Percentiles rank a stretch among this genome's conserved stretches.
phyloP scores from a whole-genome alignment of 2,329 filamentous ascomycete genomes.

The Thelonectria olida region DNA sequence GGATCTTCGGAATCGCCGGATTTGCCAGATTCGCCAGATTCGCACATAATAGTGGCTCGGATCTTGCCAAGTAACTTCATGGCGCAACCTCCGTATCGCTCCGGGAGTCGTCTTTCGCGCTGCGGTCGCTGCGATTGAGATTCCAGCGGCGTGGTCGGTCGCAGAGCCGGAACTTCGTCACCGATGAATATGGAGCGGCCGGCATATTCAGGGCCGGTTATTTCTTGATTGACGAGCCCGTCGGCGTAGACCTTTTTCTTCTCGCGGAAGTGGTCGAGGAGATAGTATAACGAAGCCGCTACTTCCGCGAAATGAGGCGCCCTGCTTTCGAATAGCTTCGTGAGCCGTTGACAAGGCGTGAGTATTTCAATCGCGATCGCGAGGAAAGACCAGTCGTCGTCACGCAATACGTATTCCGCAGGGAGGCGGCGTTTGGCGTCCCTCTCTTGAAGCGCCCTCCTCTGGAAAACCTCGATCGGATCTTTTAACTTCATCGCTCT shows the following conservation, averaged over 20 bases:
- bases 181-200: neutral
- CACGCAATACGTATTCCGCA: neutral
- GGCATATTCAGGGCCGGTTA: neutral
- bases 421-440: neutral
- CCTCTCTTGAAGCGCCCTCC: neutral
- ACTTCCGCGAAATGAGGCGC: neutral
- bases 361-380: constrained; percentile 3
- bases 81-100: neutral
- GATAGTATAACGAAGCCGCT: constrained; percentile 2
- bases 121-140: neutral
- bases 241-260: neutral
- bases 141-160: neutral
- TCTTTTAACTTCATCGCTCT: constrained; percentile 1
- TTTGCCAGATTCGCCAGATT: constrained; percentile 1
- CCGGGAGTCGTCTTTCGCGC: neutral
- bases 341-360: constrained; percentile 1
- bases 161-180: constrained; percentile 1
- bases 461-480: constrained; percentile 1
- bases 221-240: neutral
- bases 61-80: neutral
- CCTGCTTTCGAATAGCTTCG: constrained; percentile 1
- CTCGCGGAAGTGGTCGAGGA: neutral
- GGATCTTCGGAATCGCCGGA: neutral
- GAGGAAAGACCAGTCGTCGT: constrained; percentile 1
- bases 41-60: neutral